phyloP scores from a whole-genome alignment of 2,329 filamentous ascomycete genomes.

The Colletotrichum sp. region DNA sequence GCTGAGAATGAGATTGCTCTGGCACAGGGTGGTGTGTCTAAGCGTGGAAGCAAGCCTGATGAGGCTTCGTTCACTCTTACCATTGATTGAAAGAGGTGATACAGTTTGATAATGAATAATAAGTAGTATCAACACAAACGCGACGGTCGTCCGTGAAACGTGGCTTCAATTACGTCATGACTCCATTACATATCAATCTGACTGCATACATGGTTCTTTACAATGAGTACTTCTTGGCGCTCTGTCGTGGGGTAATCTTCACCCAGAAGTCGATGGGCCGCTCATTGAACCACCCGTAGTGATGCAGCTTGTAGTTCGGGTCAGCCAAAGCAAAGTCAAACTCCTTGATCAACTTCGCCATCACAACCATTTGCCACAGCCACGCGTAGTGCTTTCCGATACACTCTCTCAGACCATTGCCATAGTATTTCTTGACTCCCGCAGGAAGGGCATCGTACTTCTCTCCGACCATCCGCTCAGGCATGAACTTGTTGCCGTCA shows the following conservation, averaged over 20 bases:
- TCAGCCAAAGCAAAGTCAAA: slow-evolving; percentile 52
- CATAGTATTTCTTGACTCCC: slow-evolving; percentile 55
- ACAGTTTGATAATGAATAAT: background rate
- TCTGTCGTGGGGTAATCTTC: slow-evolving; percentile 43
- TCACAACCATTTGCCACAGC: slow-evolving; percentile 47
- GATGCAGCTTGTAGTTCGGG: slow-evolving; percentile 41
- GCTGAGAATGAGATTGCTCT: slow-evolving; percentile 3
- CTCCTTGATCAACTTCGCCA: slow-evolving; percentile 48
- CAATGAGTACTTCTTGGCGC: background rate
- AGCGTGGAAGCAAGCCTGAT: background rate
- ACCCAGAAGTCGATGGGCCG: slow-evolving; percentile 51
- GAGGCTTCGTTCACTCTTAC: background rate
- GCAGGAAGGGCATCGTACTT: slow-evolving; percentile 46
- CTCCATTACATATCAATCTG: background rate
- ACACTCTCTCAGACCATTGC: slow-evolving; percentile 57
- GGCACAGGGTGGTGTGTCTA: slow-evolving; percentile 2
- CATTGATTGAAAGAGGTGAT: background rate
- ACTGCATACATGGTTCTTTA: background rate
- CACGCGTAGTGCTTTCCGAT: slow-evolving; percentile 57
- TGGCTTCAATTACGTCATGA: background rate
- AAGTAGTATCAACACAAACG: background rate
- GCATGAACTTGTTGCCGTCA: slow-evolving; percentile 48
- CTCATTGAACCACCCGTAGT: slow-evolving; percentile 60
- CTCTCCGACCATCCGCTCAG: slow-evolving; percentile 55
- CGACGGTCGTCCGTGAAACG: background rate